Percentiles rank a stretch among this genome's conserved stretches.
Conservation (phyloP, 352 stramenopile species). For the Phytophthora hybrid region DNA sequence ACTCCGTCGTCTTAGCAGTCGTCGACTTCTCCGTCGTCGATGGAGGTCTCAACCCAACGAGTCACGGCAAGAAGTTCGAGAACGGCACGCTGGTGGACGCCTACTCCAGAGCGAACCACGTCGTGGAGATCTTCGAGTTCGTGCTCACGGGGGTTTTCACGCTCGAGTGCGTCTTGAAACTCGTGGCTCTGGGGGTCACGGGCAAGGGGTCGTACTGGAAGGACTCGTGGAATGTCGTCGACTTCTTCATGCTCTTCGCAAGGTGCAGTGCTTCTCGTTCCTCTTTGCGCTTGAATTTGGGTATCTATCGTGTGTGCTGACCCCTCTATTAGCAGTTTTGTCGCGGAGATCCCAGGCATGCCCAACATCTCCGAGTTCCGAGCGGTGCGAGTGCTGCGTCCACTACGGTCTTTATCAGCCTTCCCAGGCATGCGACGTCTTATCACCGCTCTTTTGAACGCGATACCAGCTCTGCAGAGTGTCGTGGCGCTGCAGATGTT, state of each 20-base stretch:
- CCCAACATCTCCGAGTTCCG: slow-evolving; percentile 77
- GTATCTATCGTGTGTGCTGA: not conserved
- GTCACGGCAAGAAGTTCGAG: slow-evolving; percentile 41
- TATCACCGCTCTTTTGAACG: slow-evolving; percentile 67
- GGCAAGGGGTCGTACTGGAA: slow-evolving; percentile 70
- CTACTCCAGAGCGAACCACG: slow-evolving; percentile 55
- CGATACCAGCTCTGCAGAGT: slow-evolving; percentile 78
- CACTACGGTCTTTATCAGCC: slow-evolving; percentile 83
- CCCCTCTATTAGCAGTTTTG: slow-evolving; percentile 25
- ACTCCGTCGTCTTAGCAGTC: slow-evolving; percentile 80
- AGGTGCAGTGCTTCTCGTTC: slow-evolving; percentile 44
- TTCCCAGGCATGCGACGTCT: slow-evolving; percentile 68
- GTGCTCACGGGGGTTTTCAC: slow-evolving; percentile 89
- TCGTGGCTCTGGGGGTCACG: slow-evolving; percentile 84
- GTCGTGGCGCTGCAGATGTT: slow-evolving; percentile 86
- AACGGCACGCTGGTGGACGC: slow-evolving; percentile 45
- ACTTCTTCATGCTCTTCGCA: slow-evolving; percentile 91
- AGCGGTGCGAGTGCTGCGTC: slow-evolving; percentile 85
- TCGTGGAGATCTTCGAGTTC: slow-evolving; percentile 65
- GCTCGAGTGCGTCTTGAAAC: slow-evolving; percentile 86
- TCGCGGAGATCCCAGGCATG: slow-evolving; percentile 50
- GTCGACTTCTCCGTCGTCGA: slow-evolving; percentile 81
- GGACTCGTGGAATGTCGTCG: slow-evolving; percentile 90
- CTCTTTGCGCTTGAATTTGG: too few relatives aligned
- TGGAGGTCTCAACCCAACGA: slow-evolving; percentile 55